phyloP scores from a whole-genome alignment of 176 grass and related monocot genomes.

The Zoysia pacifica region DNA sequence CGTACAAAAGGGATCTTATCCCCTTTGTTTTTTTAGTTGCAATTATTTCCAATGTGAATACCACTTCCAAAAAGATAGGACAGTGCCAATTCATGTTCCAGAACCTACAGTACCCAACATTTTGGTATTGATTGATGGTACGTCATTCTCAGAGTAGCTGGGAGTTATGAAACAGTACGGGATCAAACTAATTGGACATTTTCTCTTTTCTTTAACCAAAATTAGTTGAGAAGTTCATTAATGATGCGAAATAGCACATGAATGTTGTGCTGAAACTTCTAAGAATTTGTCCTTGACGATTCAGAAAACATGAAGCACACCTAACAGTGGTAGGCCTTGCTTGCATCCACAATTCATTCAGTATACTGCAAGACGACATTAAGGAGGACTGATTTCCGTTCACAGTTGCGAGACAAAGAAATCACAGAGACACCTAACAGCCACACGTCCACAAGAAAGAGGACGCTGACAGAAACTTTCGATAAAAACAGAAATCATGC shows the following conservation, averaged over 20 bases:
- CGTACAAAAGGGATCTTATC: background rate
- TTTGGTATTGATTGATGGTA: slow-evolving; percentile 32
- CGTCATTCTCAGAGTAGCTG: slow-evolving; percentile 40
- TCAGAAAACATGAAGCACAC: background rate
- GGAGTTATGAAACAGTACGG: slow-evolving; percentile 11
- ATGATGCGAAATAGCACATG: slow-evolving; percentile 35
- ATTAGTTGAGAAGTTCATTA: slow-evolving; percentile 40
- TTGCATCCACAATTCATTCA: background rate
- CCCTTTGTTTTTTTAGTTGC: background rate
- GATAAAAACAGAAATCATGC: background rate
- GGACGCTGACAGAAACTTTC: slow-evolving; percentile 36
- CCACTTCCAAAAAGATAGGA: slow-evolving; percentile 3
- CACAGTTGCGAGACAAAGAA: slow-evolving; percentile 4
- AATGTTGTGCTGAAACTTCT: slow-evolving; percentile 18
- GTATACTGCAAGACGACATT: background rate
- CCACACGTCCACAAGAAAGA: slow-evolving; percentile 14
- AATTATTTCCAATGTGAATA: background rate
- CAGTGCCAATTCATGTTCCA: background rate
- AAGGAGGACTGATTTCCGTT: background rate
- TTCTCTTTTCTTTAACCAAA: background rate
- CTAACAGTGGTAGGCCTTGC: background rate
- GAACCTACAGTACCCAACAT: background rate
- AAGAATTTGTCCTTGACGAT: background rate
- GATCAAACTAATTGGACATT: slow-evolving; percentile 25
- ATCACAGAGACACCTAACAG: background rate